Evolutionary conservation across 1,139 yeast species (phyloP).

Genomic region (Sugiyamaella grinbergsii): DNA sequence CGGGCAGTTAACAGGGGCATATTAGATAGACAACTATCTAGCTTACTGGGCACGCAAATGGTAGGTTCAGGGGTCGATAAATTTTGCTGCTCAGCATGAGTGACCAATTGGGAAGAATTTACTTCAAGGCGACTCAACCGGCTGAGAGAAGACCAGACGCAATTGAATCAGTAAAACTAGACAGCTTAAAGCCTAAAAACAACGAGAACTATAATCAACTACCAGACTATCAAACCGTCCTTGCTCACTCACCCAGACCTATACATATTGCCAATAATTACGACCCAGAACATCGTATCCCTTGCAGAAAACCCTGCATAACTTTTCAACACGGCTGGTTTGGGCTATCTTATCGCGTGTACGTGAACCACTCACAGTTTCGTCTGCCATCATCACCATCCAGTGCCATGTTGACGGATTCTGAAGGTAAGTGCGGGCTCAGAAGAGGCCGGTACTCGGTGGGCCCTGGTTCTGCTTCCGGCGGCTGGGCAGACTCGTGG

Average conservation of each 20-base stretch:
- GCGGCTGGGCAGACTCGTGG: not conserved
- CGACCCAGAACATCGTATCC: no score
- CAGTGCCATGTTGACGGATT: slow-evolving; percentile 3
- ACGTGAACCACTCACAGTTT: not conserved
- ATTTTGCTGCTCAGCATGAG: not conserved
- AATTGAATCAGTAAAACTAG: no score
- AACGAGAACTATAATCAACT: no score
- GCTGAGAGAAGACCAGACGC: no score
- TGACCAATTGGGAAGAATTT: not conserved
- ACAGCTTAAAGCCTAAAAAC: no score
- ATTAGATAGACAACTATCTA: no score
- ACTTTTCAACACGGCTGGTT: not conserved
- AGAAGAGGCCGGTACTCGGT: not conserved
- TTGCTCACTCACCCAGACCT: no score
- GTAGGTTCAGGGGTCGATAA: no score
- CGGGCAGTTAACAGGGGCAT: not conserved
- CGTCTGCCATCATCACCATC: not conserved
- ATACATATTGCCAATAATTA: no score
- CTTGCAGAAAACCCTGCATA: not conserved
- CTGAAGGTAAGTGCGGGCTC: slow-evolving; percentile 7
- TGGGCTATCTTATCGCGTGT: slow-evolving; percentile 3
- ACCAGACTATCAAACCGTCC: no score
- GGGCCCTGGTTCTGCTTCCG: not conserved
- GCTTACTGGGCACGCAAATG: no score
- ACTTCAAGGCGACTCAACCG: not conserved